Percentiles rank a stretch among this genome's conserved stretches.
Conservation (phyloP, 164 flowering plant genomes). For the Tetracentron sinense region DNA sequence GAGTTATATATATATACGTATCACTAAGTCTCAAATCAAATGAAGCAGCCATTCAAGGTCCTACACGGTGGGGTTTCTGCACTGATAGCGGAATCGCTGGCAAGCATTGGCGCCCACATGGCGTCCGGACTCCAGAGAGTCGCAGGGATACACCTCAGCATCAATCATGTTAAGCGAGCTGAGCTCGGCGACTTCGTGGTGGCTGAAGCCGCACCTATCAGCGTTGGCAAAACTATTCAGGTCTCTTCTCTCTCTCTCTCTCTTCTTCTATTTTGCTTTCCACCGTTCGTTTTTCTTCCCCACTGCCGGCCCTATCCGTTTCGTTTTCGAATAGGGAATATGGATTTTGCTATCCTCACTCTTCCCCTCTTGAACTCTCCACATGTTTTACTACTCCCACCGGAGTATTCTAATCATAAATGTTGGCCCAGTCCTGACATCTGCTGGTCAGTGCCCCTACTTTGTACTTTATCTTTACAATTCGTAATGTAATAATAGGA, state of each 20-base stretch:
- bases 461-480: too few relatives aligned
- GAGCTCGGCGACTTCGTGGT: conserved; percentile 47
- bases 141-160: conserved; percentile 71
- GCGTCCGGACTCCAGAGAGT: conserved; percentile 60
- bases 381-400: too few relatives aligned
- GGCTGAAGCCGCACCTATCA: conserved; percentile 58
- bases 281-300: too few relatives aligned
- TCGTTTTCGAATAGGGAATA: too few relatives aligned
- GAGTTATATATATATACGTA: too few relatives aligned
- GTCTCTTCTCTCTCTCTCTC: conserved; percentile 10
- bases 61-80: conserved; percentile 79
- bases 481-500: too few relatives aligned
- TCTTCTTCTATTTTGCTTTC: background rate
- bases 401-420: too few relatives aligned
- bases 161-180: conserved; percentile 59
- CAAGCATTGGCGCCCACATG: conserved; percentile 72
- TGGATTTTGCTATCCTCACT: too few relatives aligned
- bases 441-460: too few relatives aligned
- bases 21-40: background rate
- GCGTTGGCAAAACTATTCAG: conserved; percentile 61
- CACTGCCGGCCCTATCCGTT: background rate
- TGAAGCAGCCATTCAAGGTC: conserved; percentile 58
- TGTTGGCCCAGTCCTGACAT: too few relatives aligned
- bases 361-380: too few relatives aligned
- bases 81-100: conserved; percentile 56